Evolutionary conservation across 768 basidiomycete species (phyloP), one percentile per base, ranked within the genome.

Genomic region (Antrodiella citrinella): DNA sequence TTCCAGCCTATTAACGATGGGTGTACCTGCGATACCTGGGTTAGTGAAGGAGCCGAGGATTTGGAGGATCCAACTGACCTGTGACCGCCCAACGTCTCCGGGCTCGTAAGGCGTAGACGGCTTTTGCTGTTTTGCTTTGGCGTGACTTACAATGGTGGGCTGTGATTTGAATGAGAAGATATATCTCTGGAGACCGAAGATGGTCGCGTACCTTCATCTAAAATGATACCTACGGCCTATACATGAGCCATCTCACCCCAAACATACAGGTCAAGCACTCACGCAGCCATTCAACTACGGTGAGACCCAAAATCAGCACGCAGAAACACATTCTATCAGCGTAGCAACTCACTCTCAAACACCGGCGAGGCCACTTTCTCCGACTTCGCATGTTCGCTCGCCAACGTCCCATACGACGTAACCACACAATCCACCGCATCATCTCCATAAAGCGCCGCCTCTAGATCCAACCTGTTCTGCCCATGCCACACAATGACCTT

Each of bases 81-180:
- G 91, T 95, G 23, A 95, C 81, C 2, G 91, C 91, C 95, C 95
- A 98, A 55, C 87, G 75, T 43, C 90, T 71, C 53, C 82, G 74
- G 3, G 87, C 87, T 19, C 74, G 77, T 9, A 98, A 72, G 4
- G 88, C 88, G 62, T 86, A 97, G 42, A 89, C 89, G 4, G 95
- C 86, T 57, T 84, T 87, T 0, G 91, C 91, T 12, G 88, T 90
- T 65, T 88, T 86, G 59, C 90, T 93, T 4, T 77, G 75, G 20
- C 94, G 77, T 11, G 88, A 91, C 68, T 96, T 97, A 72, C 91
- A 93, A 53, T 88, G 81, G 65, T 98, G 95, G 2, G 95, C 95
- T 43, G 7, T n/a, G 18, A 38, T 38, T 10, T 38, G 35, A 18
- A 10, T 38, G 10, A 38, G 18, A 10, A 38, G 18, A 10, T 18